These are phyloP conservation scores for Rutstroemia sp. DNA, from an alignment of 2,329 filamentous ascomycete genomes.

Conservation along the genomic window DNA sequence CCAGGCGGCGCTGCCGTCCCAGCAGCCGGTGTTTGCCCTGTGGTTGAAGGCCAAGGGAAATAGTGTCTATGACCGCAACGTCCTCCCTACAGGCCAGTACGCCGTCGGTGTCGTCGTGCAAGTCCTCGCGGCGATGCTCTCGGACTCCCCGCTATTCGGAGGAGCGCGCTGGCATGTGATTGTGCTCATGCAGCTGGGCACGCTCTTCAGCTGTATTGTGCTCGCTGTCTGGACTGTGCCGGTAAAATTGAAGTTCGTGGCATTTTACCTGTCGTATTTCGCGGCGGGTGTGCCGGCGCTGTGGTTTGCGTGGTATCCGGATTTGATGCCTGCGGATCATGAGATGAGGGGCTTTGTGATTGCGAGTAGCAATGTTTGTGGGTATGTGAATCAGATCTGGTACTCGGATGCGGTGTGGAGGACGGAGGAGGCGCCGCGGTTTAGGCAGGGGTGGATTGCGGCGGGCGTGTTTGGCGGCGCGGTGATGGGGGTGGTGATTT, in stretches of 20 bases:
- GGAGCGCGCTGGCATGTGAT: constrained; percentile 23
- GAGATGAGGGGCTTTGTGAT: constrained; percentile 19
- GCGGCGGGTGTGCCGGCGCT: too few relatives aligned
- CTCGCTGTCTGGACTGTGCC: too few relatives aligned
- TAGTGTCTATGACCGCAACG: constrained; percentile 18
- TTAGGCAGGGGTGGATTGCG: constrained; percentile 17
- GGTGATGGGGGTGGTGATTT: neutral
- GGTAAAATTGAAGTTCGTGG: too few relatives aligned
- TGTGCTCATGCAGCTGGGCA: constrained; percentile 18
- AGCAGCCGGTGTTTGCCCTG: constrained; percentile 19
- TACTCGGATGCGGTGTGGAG: constrained; percentile 22
- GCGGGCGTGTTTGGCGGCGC: constrained; percentile 9
- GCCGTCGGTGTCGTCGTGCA: constrained; percentile 17
- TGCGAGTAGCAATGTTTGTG: constrained; percentile 17
- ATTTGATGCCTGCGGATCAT: too few relatives aligned
- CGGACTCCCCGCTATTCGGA: constrained; percentile 19
- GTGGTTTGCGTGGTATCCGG: too few relatives aligned
- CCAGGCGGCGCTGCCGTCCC: constrained; percentile 14
- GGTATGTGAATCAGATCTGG: constrained; percentile 22
- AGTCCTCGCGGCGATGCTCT: constrained; percentile 20
- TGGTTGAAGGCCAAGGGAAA: constrained; percentile 17
- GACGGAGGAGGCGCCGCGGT: constrained; percentile 17
- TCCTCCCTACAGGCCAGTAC: constrained; percentile 19
- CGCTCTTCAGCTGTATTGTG: constrained; percentile 9
- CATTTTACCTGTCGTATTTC: too few relatives aligned